phyloP scores from a whole-genome alignment of 179 eudicot species.

The Patellifolia procumbens region DNA sequence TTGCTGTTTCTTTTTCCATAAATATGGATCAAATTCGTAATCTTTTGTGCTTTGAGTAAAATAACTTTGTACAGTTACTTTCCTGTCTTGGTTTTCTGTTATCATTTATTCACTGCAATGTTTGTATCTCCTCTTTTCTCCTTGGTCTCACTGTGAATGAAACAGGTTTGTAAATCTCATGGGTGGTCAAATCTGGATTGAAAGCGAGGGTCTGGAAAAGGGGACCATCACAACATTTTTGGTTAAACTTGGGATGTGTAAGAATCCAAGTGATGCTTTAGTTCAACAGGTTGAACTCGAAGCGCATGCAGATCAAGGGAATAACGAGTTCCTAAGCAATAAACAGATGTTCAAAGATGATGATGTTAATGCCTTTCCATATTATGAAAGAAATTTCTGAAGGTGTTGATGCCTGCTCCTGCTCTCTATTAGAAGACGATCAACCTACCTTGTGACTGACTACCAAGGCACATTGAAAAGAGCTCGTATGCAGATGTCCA shows the following conservation, averaged over 20 bases:
- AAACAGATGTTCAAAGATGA: conserved; percentile 35
- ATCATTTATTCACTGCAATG: background rate
- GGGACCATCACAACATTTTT: conserved; percentile 70
- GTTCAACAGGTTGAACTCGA: conserved; percentile 34
- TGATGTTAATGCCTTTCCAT: conserved; percentile 30
- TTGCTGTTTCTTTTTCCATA: background rate
- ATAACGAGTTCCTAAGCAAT: conserved; percentile 41
- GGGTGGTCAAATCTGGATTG: conserved; percentile 95
- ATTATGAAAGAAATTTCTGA: conserved; percentile 43
- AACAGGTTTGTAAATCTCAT: conserved; percentile 87
- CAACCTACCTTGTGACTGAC: background rate
- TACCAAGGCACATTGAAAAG: background rate
- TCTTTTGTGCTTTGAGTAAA: background rate
- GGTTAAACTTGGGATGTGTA: conserved; percentile 67
- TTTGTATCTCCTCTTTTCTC: background rate
- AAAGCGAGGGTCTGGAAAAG: conserved; percentile 77
- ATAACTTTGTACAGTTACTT: background rate
- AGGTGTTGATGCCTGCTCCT: background rate
- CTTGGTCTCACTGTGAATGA: background rate
- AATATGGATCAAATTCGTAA: background rate
- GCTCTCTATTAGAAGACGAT: background rate
- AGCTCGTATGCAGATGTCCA: background rate
- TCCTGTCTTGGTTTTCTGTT: background rate
- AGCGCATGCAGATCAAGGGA: conserved; percentile 39
- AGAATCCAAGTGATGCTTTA: conserved; percentile 42